Evolutionary conservation across 2,329 filamentous ascomycete genomes (phyloP).

Genomic region (Fusarium odoratissimum): DNA sequence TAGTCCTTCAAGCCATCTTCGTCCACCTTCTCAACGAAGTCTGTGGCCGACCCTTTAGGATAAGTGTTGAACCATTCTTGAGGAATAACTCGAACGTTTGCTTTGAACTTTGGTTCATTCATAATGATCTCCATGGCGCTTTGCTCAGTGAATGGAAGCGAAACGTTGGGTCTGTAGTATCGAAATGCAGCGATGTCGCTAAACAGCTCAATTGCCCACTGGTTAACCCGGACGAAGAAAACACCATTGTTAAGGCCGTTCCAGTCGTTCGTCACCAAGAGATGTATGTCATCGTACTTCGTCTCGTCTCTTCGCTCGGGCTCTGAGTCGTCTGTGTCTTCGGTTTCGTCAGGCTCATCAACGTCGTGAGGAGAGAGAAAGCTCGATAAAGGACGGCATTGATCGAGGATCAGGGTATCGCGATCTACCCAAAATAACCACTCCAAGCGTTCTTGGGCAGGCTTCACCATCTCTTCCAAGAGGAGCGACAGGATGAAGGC

Average conservation of each 20-base stretch:
- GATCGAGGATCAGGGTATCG: neutral
- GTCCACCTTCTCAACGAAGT: neutral
- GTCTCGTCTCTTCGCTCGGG: neutral
- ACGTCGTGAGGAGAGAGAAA: neutral
- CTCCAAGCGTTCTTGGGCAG: neutral
- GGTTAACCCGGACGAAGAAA: neutral
- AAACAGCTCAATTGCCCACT: constrained; percentile 1
- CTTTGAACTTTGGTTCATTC: neutral
- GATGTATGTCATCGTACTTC: neutral
- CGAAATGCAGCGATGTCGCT: neutral
- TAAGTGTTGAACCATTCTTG: constrained; percentile 6
- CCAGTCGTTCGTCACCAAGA: neutral
- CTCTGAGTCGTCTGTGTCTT: neutral
- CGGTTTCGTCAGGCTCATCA: neutral
- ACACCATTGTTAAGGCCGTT: constrained; percentile 2
- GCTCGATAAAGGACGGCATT: neutral
- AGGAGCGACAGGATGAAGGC: neutral
- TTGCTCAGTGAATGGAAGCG: neutral
- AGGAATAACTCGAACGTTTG: neutral
- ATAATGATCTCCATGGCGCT: constrained; percentile 4
- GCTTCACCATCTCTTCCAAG: neutral
- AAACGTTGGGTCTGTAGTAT: neutral
- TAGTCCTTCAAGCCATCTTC: neutral
- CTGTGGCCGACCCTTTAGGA: neutral
- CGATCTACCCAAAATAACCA: neutral